phyloP scores from a whole-genome alignment of 208 protist species.

The Trichomonas tenax region DNA sequence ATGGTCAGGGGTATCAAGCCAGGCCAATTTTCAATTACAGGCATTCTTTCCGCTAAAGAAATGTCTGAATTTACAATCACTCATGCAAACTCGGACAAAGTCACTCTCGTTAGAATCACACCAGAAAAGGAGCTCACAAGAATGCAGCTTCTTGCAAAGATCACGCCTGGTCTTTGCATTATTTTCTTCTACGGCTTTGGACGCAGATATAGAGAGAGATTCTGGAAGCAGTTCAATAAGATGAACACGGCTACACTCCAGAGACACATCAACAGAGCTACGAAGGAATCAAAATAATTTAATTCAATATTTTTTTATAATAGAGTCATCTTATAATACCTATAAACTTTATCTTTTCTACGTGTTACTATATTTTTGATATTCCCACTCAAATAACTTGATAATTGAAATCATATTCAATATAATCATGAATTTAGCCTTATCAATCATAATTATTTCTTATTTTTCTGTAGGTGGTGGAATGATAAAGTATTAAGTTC shows the following conservation, averaged over 20 bases:
- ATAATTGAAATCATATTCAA: too few species aligned
- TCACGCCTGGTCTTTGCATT: neutral
- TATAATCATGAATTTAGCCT: too few species aligned
- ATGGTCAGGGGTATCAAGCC: neutral
- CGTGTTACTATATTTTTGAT: too few species aligned
- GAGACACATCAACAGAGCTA: neutral
- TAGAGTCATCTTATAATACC: neutral
- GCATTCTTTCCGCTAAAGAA: neutral
- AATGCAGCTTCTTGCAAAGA: neutral
- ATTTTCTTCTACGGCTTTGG: neutral
- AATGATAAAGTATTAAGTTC: too few species aligned
- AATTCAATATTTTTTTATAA: neutral
- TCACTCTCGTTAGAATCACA: neutral
- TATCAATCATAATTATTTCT: too few species aligned
- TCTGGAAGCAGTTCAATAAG: neutral
- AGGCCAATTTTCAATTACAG: neutral
- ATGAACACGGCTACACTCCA: neutral
- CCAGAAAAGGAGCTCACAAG: neutral
- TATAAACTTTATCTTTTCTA: too few species aligned
- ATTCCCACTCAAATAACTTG: too few species aligned
- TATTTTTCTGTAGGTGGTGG: too few species aligned
- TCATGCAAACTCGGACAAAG: neutral
- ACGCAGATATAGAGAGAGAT: neutral
- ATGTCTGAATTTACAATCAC: neutral
- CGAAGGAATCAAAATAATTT: neutral